These are phyloP conservation scores for Ceratorhiza oryzae-sativae DNA, from an alignment of 1,284 basidiomycete species.

Conservation along the genomic window DNA sequence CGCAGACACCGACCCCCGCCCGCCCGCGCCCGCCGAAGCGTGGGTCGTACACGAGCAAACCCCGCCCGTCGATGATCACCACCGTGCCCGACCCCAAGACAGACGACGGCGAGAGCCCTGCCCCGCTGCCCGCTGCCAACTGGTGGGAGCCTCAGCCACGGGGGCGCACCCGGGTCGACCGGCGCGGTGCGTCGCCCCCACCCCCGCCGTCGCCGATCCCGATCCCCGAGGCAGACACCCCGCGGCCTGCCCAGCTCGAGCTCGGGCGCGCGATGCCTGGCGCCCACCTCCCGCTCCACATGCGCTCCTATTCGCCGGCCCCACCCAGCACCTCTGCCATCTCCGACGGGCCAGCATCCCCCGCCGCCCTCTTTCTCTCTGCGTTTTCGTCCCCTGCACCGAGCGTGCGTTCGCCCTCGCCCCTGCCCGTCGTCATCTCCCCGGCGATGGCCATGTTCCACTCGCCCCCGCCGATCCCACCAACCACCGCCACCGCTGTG, in stretches of 20 bases:
- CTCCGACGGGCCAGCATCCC: slow-evolving; percentile 54
- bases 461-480: slow-evolving; percentile 17
- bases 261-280: not conserved
- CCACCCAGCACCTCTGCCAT: slow-evolving; percentile 15
- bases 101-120: no score
- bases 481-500: slow-evolving; percentile 20
- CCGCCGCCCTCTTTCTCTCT: slow-evolving; percentile 80
- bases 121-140: slow-evolving; percentile 21
- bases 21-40: slow-evolving; percentile 14
- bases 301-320: slow-evolving; percentile 30
- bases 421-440: slow-evolving; percentile 16
- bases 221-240: slow-evolving; percentile 15
- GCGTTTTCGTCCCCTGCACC: slow-evolving; percentile 58
- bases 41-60: slow-evolving; percentile 20
- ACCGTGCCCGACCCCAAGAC: not conserved
- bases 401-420: slow-evolving; percentile 36
- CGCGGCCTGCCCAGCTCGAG: not conserved
- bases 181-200: not conserved
- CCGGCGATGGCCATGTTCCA: slow-evolving; percentile 41
- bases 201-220: slow-evolving; percentile 20
- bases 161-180: slow-evolving; percentile 4
- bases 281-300: slow-evolving; percentile 26
- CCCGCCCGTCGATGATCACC: slow-evolving; percentile 21
- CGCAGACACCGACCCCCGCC: slow-evolving; percentile 24
- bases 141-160: slow-evolving; percentile 34